Base-by-base conservation (phyloP, 495 filamentous ascomycete species). In the Tricharina praecox region DNA sequence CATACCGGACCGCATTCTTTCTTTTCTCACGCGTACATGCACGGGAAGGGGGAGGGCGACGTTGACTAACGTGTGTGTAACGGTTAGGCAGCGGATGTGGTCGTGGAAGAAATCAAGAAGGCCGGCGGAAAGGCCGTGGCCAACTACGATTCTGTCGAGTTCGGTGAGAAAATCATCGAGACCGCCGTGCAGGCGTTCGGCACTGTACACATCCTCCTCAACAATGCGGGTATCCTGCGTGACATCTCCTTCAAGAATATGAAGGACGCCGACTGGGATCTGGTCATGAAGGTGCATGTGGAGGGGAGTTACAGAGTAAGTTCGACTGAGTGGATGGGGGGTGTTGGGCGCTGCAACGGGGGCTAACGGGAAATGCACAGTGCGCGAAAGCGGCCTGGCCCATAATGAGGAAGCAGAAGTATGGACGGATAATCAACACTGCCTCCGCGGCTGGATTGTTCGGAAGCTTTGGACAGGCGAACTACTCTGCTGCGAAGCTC, bases 211-310 rank as follows among this genome's bases (percentile, higher is more conserved):
- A 70, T 97, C 39, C 78, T 97, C 53, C 76, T 96, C 65, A 97
- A 97, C 74, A 97, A 96, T 62, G 90, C 90, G 49, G 90, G 90
- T 61, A 97, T 97, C 60, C 74, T 97, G 47, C 81, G 90, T 49
- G 90, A 97, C 70, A 62, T 97, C 59, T 85, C 80, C 70, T 96
- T 97, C 69, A 93, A 93, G 77, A 97, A 97, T 67, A 94, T 96
- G 85, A 86, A 79, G 63, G 88, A 96, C 62, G 64, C 77, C 62
- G 92, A 97, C 64, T 97, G 92, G 90, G 92, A 97, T 61, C 66
- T 96, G 50, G 78, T 95, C 62, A 79, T 87, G 62, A 78, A 75
- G 62, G 90, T 97, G 37, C 90, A 97, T 67, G 82, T 95, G 49
- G 84, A 81, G 65, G 90, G 90, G 56, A 78, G 85, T 55, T 97